phyloP scores from a whole-genome alignment of 1,284 basidiomycete genomes.

The Boletellus sp. region DNA sequence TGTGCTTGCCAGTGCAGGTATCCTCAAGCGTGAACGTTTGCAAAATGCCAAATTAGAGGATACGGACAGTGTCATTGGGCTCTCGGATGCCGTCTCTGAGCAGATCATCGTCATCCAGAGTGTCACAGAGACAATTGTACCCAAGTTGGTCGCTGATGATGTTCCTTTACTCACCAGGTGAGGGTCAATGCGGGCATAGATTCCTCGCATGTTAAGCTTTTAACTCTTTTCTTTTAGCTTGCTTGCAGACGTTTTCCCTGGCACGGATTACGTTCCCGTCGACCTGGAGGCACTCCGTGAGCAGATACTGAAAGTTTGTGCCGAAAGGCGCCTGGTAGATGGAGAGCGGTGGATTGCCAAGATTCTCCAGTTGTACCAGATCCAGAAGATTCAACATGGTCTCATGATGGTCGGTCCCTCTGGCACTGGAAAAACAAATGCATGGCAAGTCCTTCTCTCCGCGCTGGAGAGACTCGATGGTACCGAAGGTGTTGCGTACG shows the following conservation, averaged over 20 bases:
- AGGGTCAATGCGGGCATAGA: conserved; percentile 18
- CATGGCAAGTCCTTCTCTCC: conserved; percentile 91
- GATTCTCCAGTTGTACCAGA: conserved; percentile 97
- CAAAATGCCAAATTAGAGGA: conserved; percentile 47
- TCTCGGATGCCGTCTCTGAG: conserved; percentile 76
- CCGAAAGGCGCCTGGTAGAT: conserved; percentile 79
- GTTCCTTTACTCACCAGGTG: conserved; percentile 90
- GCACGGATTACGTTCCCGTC: conserved; percentile 87
- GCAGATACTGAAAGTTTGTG: conserved; percentile 85
- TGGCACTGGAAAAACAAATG: conserved; percentile 95
- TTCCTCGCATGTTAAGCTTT: conserved; percentile 6
- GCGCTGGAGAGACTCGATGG: conserved; percentile 93
- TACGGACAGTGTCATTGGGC: conserved; percentile 45
- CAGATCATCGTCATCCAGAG: conserved; percentile 98
- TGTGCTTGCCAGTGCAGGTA: conserved; percentile 95
- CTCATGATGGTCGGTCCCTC: conserved; percentile 99
- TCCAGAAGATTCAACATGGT: conserved; percentile 99
- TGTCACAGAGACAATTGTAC: conserved; percentile 98
- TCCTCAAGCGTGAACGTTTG: conserved; percentile 90
- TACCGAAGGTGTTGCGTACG: conserved; percentile 89
- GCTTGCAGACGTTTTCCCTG: conserved; percentile 96
- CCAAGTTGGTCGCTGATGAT: conserved; percentile 96
- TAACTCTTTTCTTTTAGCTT: conserved; percentile 51
- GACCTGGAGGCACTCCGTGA: conserved; percentile 82
- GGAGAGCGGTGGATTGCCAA: conserved; percentile 93